A percentile compares a stretch with the other conserved stretches of the same genome.
Conservation (phyloP, 2,329 filamentous ascomycete genomes). For the Cercospora nicotianae region DNA sequence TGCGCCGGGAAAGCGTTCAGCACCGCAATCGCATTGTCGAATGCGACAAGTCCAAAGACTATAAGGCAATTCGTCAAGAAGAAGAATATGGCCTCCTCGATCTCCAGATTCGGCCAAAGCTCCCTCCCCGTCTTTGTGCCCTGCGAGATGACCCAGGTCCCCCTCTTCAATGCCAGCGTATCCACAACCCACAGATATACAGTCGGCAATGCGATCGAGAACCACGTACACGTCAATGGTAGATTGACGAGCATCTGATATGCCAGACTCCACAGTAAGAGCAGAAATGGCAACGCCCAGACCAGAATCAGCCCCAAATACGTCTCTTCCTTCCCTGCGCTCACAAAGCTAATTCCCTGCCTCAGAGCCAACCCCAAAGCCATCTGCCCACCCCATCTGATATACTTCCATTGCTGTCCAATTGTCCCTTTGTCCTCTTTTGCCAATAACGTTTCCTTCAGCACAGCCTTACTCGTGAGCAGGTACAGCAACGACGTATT, state of each 20-base stretch:
- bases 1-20: constrained; percentile 61
- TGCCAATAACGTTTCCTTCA: constrained; percentile 57
- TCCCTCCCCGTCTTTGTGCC: constrained; percentile 66
- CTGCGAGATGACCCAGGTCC: constrained; percentile 69
- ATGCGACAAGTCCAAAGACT: constrained; percentile 66
- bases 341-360: constrained; percentile 49
- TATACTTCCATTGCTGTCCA: constrained; percentile 41
- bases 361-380: constrained; percentile 49
- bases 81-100: constrained; percentile 76
- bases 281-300: constrained; percentile 67
- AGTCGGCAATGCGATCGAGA: constrained; percentile 64
- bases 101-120: constrained; percentile 65
- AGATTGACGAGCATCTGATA: constrained; percentile 64
- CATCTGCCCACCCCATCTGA: constrained; percentile 53
- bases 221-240: constrained; percentile 57
- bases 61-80: constrained; percentile 68
- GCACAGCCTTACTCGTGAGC: constrained; percentile 62
- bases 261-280: constrained; percentile 64
- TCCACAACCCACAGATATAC: constrained; percentile 73
- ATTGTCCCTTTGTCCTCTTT: constrained; percentile 39
- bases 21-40: constrained; percentile 68
- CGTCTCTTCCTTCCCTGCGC: constrained; percentile 53
- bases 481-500: constrained; percentile 69
- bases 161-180: constrained; percentile 63
- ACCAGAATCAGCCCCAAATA: constrained; percentile 69